Conservation (phyloP, 1,284 basidiomycete genomes). For the Fomitopsis pinicola region DNA sequence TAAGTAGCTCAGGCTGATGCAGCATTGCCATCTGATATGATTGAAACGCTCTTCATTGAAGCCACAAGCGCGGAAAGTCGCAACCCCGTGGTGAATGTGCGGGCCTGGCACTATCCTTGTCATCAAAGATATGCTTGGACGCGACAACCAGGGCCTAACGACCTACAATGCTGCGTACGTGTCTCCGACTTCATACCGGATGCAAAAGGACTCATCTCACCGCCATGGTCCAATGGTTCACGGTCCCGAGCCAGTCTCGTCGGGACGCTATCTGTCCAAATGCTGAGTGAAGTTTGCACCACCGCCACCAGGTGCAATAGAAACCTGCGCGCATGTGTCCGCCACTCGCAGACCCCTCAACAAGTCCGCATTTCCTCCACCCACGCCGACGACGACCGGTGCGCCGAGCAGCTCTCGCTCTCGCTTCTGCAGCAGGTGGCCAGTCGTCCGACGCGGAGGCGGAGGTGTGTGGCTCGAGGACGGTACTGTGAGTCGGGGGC, state of each 20-base stretch:
- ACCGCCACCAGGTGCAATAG: background rate
- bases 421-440: too few species aligned
- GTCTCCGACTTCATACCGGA: background rate
- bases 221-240: background rate
- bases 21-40: background rate
- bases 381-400: too few species aligned
- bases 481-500: too few species aligned
- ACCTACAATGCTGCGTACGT: background rate
- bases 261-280: background rate
- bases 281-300: background rate
- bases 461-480: too few species aligned
- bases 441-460: too few species aligned
- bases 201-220: constrained; percentile 3
- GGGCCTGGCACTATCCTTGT: background rate
- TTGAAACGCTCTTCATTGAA: background rate
- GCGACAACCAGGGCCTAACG: background rate
- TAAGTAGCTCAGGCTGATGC: background rate
- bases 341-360: background rate
- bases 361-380: too few species aligned
- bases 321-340: background rate
- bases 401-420: too few species aligned
- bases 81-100: background rate
- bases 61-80: background rate
- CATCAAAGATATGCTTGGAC: background rate
- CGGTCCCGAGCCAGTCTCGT: too few species aligned